Conservation (phyloP, 1,139 yeast genomes). For the Taiozyma onychis region DNA sequence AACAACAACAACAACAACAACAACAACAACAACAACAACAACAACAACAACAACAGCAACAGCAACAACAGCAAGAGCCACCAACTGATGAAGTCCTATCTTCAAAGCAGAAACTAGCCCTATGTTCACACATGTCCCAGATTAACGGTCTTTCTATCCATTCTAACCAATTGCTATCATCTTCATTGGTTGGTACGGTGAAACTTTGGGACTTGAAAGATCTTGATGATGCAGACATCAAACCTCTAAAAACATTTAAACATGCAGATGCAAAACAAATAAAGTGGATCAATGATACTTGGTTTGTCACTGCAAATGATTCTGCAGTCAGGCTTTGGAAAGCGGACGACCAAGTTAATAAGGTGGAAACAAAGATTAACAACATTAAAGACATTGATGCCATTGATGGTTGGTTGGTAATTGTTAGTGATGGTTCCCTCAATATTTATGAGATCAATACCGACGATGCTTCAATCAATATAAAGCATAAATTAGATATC, state of each 20-base stretch:
- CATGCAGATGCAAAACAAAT: constrained; percentile 7
- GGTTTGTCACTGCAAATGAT: constrained; percentile 5
- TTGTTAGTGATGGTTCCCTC: neutral
- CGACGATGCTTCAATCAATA: neutral
- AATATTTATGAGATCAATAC: neutral
- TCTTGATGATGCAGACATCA: neutral
- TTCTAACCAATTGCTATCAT: neutral
- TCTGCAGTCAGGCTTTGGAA: constrained; percentile 6
- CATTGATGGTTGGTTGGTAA: neutral
- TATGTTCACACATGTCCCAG: neutral
- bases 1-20: neutral
- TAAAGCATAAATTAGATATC: neutral
- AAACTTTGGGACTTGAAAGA: neutral
- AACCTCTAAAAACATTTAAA: constrained; percentile 6
- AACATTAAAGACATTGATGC: neutral
- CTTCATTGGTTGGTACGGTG: neutral
- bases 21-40: neutral
- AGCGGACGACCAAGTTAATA: neutral
- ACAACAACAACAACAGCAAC: neutral
- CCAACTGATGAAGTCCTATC: neutral
- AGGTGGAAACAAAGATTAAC: neutral
- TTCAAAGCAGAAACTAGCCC: neutral
- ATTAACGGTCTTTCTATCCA: neutral
- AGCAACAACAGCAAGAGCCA: neutral
- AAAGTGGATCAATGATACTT: constrained; percentile 6